Percentiles rank a stretch among this genome's conserved stretches.
Evolutionary conservation across 1,139 yeast species (phyloP).

Genomic region (Taphrina pruni): DNA sequence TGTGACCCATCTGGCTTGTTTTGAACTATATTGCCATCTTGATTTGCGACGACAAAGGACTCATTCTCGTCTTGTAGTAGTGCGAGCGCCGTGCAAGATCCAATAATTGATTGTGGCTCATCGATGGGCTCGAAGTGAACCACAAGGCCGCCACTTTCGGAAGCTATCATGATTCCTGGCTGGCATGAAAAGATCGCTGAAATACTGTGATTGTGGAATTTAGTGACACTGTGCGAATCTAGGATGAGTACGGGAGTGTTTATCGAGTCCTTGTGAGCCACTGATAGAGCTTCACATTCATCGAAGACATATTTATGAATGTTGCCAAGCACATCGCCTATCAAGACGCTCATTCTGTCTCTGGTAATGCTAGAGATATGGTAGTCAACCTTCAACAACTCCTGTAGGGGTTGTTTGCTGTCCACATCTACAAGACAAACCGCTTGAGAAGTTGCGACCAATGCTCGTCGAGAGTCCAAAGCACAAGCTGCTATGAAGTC

Average conservation of each 20-base stretch:
- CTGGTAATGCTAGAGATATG: slow-evolving; percentile 3
- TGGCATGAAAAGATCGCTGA: slow-evolving; percentile 3
- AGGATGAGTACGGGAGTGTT: not conserved
- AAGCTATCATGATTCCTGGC: not conserved
- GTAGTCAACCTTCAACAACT: slow-evolving; percentile 4
- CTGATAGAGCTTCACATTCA: slow-evolving; percentile 5
- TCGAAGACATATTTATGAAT: slow-evolving; percentile 4
- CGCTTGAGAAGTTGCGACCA: slow-evolving; percentile 12
- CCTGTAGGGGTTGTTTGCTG: slow-evolving; percentile 7
- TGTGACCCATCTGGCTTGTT: not conserved
- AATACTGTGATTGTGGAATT: not conserved
- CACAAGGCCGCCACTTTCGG: not conserved
- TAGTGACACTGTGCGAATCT: not conserved
- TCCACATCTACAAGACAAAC: slow-evolving; percentile 18
- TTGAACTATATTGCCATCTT: not conserved
- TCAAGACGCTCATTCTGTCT: not conserved
- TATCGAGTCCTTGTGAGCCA: not conserved
- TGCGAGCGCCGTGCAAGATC: not conserved
- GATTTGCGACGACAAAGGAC: not conserved
- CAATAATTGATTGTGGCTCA: not conserved
- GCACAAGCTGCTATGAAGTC: slow-evolving; percentile 18
- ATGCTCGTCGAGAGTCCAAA: not conserved
- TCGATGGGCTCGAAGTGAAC: not conserved
- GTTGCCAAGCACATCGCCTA: slow-evolving; percentile 10
- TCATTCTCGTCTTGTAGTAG: slow-evolving; percentile 1